phyloP scores from a whole-genome alignment of 176 grass and related monocot genomes.

The Carex pumila region DNA sequence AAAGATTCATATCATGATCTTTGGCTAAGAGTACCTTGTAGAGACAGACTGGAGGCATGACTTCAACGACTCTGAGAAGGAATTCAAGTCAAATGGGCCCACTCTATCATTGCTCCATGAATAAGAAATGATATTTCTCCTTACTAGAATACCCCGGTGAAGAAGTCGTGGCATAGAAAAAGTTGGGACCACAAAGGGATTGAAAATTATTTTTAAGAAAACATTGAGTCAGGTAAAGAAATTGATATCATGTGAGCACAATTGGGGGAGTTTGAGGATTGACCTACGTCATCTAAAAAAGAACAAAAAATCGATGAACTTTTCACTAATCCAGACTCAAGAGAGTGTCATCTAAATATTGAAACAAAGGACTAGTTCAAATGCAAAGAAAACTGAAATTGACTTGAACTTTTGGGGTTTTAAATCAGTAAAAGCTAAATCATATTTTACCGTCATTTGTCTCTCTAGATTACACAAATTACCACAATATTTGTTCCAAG shows the following conservation, averaged over 20 bases:
- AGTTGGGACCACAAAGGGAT: too few relatives aligned
- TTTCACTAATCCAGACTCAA: neutral
- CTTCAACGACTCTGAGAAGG: slow-evolving; percentile 56
- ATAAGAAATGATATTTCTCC: too few relatives aligned
- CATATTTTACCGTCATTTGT: too few relatives aligned
- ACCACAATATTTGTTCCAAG: neutral
- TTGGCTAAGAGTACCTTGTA: slow-evolving; percentile 38
- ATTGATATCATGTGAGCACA: too few relatives aligned
- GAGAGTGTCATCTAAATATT: neutral
- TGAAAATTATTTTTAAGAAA: too few relatives aligned
- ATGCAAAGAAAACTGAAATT: neutral
- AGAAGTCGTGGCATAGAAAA: too few relatives aligned
- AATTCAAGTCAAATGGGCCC: slow-evolving; percentile 54
- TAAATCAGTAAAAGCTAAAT: neutral
- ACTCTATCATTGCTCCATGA: slow-evolving; percentile 33
- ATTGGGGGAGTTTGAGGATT: too few relatives aligned
- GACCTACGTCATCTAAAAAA: too few relatives aligned
- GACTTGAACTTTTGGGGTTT: neutral
- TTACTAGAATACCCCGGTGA: too few relatives aligned
- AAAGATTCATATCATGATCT: neutral
- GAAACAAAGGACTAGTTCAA: neutral
- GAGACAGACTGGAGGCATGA: slow-evolving; percentile 58
- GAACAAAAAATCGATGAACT: neutral
- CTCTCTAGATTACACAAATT: neutral
- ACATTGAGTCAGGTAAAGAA: too few relatives aligned